These are phyloP conservation scores for Hamamelis virginiana DNA, from an alignment of 164 flowering plant species.

Conservation along the genomic window DNA sequence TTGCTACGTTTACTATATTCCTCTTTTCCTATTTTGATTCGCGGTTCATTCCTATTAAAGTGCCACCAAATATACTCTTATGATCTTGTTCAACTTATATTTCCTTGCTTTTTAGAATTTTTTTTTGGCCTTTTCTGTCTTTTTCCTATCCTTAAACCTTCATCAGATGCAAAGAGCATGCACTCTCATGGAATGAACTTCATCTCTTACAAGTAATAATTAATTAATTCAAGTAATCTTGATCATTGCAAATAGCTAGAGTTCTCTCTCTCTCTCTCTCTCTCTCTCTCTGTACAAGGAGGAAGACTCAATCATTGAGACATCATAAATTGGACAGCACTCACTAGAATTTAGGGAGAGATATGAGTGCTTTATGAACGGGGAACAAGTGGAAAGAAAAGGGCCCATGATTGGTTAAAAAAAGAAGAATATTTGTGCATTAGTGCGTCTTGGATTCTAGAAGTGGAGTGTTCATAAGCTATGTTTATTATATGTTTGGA, in stretches of 20 bases:
- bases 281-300: background rate
- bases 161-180: background rate
- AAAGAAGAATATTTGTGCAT: background rate
- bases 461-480: too few species aligned
- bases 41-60: background rate
- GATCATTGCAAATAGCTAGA: background rate
- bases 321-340: conserved; percentile 12
- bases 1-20: background rate
- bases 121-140: background rate
- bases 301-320: conserved; percentile 2
- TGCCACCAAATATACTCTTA: background rate
- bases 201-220: background rate
- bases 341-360: conserved; percentile 3
- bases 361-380: conserved; percentile 23
- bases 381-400: conserved; percentile 30
- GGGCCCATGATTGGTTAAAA: background rate
- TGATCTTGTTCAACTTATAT: background rate
- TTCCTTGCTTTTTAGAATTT: background rate
- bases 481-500: too few species aligned
- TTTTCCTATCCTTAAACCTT: background rate
- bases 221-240: background rate
- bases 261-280: background rate
- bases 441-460: background rate
- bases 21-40: background rate
- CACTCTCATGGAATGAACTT: background rate